Conservation (phyloP, 2,329 filamentous ascomycete species). For the Mycosphaerella sp. region DNA sequence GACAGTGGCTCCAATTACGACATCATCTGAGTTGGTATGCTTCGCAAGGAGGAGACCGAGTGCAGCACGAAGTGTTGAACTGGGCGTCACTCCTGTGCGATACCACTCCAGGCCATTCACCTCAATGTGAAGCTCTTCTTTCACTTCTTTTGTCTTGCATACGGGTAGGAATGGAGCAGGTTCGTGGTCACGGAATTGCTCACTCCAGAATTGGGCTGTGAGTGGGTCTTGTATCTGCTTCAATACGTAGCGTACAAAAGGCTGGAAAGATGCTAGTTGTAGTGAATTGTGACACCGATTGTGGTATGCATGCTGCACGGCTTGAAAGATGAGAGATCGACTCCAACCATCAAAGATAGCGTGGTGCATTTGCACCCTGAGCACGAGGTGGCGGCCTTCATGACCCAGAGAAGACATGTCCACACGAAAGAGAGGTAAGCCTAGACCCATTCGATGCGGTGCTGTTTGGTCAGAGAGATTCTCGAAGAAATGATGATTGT, state of each 20-base stretch:
- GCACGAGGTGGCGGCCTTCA: not conserved
- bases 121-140: not conserved
- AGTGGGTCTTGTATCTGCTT: not conserved
- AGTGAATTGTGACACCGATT: not conserved
- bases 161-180: slow-evolving; percentile 29
- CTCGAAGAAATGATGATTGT: not conserved
- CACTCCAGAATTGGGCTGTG: slow-evolving; percentile 26
- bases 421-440: slow-evolving; percentile 3
- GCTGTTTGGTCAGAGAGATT: not conserved
- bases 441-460: not conserved
- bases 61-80: slow-evolving; percentile 9
- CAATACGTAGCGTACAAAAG: not conserved
- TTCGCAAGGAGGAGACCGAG: slow-evolving; percentile 7
- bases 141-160: not conserved
- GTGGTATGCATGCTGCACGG: slow-evolving; percentile 17
- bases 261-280: not conserved
- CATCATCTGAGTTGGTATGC: slow-evolving; percentile 8
- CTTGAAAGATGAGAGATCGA: slow-evolving; percentile 32
- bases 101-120: not conserved
- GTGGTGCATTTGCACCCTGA: slow-evolving; percentile 29
- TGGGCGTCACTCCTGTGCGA: not conserved
- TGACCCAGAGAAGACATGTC: slow-evolving; percentile 9
- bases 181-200: slow-evolving; percentile 27
- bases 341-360: slow-evolving; percentile 39
- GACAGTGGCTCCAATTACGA: slow-evolving; percentile 13